phyloP scores from a whole-genome alignment of 179 eudicot genomes.

The Camellia oleifera region DNA sequence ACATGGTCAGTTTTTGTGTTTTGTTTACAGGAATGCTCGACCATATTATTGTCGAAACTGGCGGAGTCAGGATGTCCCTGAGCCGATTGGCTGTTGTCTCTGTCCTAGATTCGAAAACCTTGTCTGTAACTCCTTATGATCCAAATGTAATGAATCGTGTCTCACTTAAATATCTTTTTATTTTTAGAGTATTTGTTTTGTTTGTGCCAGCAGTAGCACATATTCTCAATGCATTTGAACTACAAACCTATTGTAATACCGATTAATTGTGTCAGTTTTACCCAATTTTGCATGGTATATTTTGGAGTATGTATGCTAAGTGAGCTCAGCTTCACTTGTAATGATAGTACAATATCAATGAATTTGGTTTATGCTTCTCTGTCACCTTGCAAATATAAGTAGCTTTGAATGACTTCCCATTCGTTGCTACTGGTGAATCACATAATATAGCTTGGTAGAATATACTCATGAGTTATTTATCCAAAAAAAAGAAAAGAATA shows the following conservation, averaged over 20 bases:
- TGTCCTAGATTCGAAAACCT: conserved; percentile 72
- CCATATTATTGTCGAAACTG: conserved; percentile 81
- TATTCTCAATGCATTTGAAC: background rate
- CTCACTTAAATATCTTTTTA: background rate
- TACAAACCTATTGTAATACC: background rate
- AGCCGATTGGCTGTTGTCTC: conserved; percentile 81
- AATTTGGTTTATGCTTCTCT: background rate
- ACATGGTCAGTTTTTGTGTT: conserved; percentile 7
- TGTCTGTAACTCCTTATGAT: conserved; percentile 79
- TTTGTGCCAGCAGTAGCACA: background rate
- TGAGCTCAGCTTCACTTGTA: background rate
- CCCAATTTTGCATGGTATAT: background rate
- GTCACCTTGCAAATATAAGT: background rate
- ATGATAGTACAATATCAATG: background rate
- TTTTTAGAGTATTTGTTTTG: background rate
- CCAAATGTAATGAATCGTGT: conserved; percentile 54
- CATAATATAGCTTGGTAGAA: background rate
- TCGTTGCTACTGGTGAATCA: background rate
- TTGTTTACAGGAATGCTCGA: conserved; percentile 84
- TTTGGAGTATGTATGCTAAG: background rate
- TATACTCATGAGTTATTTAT: background rate
- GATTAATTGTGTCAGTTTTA: background rate
- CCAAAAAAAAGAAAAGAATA: too few species aligned
- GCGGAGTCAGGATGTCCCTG: conserved; percentile 76
- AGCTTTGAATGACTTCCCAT: background rate